A percentile compares a stretch with the other conserved stretches of the same genome.
Evolutionary conservation across 495 filamentous ascomycete species (phyloP).

Genomic region (Aspergillus mulundensis): DNA sequence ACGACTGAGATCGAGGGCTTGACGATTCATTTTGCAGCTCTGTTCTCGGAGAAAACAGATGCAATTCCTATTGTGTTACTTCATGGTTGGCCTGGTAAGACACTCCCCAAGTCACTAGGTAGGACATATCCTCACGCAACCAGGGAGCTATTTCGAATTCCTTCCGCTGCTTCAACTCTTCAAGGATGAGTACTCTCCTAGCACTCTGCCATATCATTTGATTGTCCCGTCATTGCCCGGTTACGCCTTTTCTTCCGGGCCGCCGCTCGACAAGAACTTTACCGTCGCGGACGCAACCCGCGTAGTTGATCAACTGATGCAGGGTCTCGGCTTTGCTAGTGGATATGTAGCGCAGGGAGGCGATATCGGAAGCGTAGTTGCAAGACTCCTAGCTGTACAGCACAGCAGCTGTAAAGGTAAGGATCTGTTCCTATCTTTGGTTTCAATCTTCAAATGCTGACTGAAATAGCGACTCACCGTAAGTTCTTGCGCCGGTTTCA

Average conservation of each 20-base stretch:
- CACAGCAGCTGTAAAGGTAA: constrained; percentile 44
- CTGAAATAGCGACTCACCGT: constrained; percentile 32
- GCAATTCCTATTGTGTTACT: constrained; percentile 58
- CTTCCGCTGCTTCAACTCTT: constrained; percentile 44
- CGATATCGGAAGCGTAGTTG: constrained; percentile 57
- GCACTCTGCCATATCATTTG: constrained; percentile 59
- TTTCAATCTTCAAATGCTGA: neutral
- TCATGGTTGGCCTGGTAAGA: constrained; percentile 58
- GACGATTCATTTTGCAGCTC: constrained; percentile 56
- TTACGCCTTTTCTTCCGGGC: constrained; percentile 54
- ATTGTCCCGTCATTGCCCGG: constrained; percentile 63
- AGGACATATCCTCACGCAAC: neutral
- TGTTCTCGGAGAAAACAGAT: constrained; percentile 55
- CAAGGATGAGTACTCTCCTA: constrained; percentile 46
- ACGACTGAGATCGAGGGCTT: constrained; percentile 45
- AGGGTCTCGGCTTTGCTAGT: constrained; percentile 51
- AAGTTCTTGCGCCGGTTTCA: constrained; percentile 5
- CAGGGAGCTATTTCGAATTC: constrained; percentile 24
- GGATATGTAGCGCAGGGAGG: constrained; percentile 66
- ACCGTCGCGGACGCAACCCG: constrained; percentile 35
- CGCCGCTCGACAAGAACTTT: constrained; percentile 48
- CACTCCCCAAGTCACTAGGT: neutral
- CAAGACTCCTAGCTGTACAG: constrained; percentile 37
- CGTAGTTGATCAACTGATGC: constrained; percentile 57
- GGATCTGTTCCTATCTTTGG: neutral